Conservation (phyloP, 495 filamentous ascomycete species). For the Aspergillus steynii region DNA sequence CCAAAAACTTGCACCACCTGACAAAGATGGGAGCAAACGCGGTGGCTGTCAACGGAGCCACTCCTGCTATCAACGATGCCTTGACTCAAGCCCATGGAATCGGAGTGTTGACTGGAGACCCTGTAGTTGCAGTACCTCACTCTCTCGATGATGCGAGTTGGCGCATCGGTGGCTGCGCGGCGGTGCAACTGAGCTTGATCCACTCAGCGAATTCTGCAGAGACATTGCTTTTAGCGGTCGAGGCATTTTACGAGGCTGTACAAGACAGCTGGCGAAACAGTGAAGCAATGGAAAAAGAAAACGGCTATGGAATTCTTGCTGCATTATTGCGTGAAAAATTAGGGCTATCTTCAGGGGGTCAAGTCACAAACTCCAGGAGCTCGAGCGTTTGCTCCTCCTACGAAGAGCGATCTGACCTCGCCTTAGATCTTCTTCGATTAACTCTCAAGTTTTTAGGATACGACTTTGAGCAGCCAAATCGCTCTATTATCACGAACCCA, state of each 20-base stretch:
- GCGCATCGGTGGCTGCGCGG: constrained; percentile 84
- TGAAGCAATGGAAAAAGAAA: constrained; percentile 95
- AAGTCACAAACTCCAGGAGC: constrained; percentile 34
- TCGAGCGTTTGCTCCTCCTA: constrained; percentile 29
- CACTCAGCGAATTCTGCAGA: constrained; percentile 70
- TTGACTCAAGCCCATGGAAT: constrained; percentile 74
- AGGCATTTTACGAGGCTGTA: constrained; percentile 80
- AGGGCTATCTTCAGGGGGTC: constrained; percentile 38
- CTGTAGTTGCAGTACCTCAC: constrained; percentile 76
- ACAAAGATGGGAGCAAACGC: constrained; percentile 73
- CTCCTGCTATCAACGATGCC: constrained; percentile 88
- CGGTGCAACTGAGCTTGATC: constrained; percentile 78
- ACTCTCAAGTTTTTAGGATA: constrained; percentile 89
- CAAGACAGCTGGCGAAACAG: constrained; percentile 94
- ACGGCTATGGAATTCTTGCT: constrained; percentile 87
- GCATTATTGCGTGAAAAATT: constrained; percentile 76
- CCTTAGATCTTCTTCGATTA: constrained; percentile 68
- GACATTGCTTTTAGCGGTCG: constrained; percentile 71
- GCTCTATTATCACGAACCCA: constrained; percentile 92
- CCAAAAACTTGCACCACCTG: constrained; percentile 67
- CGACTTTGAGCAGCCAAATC: constrained; percentile 68
- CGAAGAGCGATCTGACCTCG: constrained; percentile 61
- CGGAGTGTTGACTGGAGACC: constrained; percentile 78
- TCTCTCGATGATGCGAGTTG: constrained; percentile 90
- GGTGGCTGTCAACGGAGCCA: constrained; percentile 83